These are phyloP conservation scores for Silene uniflora DNA, from an alignment of 148 eudicot species.

Conservation along the genomic window DNA sequence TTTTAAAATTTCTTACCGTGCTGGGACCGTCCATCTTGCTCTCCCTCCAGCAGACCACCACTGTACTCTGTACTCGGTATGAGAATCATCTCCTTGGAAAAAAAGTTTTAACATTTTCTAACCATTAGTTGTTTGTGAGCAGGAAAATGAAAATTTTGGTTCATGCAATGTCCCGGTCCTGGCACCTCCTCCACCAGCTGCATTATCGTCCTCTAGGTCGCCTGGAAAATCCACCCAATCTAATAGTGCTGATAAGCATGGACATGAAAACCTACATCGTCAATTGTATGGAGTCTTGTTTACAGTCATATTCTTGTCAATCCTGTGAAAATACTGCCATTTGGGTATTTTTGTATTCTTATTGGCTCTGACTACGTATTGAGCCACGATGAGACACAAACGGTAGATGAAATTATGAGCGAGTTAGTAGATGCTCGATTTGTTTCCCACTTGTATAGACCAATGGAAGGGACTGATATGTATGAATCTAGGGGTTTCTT, in stretches of 20 bases:
- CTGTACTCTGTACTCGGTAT: background rate
- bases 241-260: slow-evolving; percentile 22
- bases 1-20: background rate
- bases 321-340: slow-evolving; percentile 22
- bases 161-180: slow-evolving; percentile 61
- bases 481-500: background rate
- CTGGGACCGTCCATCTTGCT: background rate
- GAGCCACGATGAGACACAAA: background rate
- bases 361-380: background rate
- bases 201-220: slow-evolving; percentile 21
- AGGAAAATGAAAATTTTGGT: slow-evolving; percentile 61
- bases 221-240: slow-evolving; percentile 11
- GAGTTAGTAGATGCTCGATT: background rate
- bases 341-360: slow-evolving; percentile 10
- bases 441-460: background rate
- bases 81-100: background rate
- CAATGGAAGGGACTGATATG: background rate
- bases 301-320: slow-evolving; percentile 15
- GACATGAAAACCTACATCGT: slow-evolving; percentile 15
- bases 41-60: too few species aligned
- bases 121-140: slow-evolving; percentile 6
- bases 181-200: slow-evolving; percentile 87
- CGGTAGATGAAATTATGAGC: slow-evolving; percentile 6
- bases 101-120: background rate
- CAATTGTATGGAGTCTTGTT: slow-evolving; percentile 34